Base-by-base conservation (phyloP, 2,329 filamentous ascomycete genomes). In the Curvularia sp. region DNA sequence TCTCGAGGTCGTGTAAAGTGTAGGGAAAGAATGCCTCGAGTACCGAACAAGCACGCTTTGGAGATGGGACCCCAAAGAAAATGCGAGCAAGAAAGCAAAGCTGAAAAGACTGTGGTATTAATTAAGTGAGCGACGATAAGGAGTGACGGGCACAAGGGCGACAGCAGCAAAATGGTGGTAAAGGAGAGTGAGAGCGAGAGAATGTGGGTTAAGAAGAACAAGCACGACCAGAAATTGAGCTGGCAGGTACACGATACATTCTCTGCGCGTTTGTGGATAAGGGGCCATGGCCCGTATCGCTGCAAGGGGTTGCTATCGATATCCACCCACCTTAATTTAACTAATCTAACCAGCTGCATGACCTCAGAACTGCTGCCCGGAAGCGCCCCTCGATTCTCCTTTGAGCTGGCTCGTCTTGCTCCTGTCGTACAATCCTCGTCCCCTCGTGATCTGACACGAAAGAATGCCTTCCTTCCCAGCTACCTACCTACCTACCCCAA, bases 311-410 rank as follows among this genome's bases (percentile, higher is more conserved):
- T 67, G 66, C 66, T 73, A 75, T 73, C 70, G 70, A 66, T 65
- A 68, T 65, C 67, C 66, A 70, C 69, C 68, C 68, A 67, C 64
- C 60, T 63, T 69, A 72, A 74, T 72, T 70, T 71, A 66, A 66
- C 68, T 70, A 72, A 71, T 73, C 68, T 65, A 67, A 61, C 64
- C 54, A 59, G 63, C 66, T 74, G 72, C 71, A 74, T 71, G 65
- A 72, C 68, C 66, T 72, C 63, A 70, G 60, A 66, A 57, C 59
- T 53, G 55, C 53, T 57, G 21, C 32, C 57, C 55, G 55, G 59
- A 61, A 59, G 58, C 67, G 62, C 70, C 62, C 56, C 64, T 67
- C 57, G 56, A 65, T 49, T 55, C 69, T 64, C 28, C 59, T 70
- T 74, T 66, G 55, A 68, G 66, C 59, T 25, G 55, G 53, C 19